Evolutionary conservation across 306 rosid species (phyloP).

Genomic region (Cicer chorassanicum): DNA sequence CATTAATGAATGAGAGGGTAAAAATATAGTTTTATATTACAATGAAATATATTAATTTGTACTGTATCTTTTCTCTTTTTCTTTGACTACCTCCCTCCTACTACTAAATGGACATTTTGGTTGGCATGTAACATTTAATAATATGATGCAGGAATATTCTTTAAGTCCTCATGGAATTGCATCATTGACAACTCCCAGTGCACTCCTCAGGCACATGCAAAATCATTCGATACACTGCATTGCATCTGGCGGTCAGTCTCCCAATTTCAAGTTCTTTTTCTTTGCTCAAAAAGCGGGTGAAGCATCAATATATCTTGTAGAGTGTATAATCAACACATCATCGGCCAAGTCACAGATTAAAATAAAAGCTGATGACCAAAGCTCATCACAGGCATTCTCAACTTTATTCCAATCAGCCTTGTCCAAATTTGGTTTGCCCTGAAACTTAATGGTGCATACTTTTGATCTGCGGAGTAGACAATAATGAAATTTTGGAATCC

Average conservation of each 20-base stretch:
- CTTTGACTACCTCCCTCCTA: conserved; percentile 2
- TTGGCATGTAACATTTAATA: background rate
- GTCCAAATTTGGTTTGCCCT: conserved; percentile 71
- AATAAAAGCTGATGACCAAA: conserved; percentile 90
- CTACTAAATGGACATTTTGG: conserved; percentile 15
- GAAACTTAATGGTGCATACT: conserved; percentile 46
- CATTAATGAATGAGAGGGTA: background rate
- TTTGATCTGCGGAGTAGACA: conserved; percentile 33
- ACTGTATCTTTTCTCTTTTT: background rate
- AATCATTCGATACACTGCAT: conserved; percentile 84
- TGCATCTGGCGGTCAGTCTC: conserved; percentile 94
- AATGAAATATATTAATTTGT: conserved; percentile 6
- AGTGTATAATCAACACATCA: conserved; percentile 88
- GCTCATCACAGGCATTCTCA: conserved; percentile 70
- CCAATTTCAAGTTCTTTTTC: conserved; percentile 94
- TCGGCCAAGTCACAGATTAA: conserved; percentile 83
- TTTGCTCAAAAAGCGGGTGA: conserved; percentile 89
- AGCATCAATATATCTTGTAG: conserved; percentile 80
- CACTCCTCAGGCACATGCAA: conserved; percentile 89
- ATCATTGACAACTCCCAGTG: conserved; percentile 65
- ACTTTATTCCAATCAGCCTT: conserved; percentile 86
- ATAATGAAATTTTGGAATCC: conserved; percentile 41
- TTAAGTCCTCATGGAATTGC: conserved; percentile 73
- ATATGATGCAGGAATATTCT: conserved; percentile 70
- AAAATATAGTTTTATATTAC: background rate